These are phyloP conservation scores for Luffa acutangula DNA, from an alignment of 306 rosid genomes.

Conservation along the genomic window DNA sequence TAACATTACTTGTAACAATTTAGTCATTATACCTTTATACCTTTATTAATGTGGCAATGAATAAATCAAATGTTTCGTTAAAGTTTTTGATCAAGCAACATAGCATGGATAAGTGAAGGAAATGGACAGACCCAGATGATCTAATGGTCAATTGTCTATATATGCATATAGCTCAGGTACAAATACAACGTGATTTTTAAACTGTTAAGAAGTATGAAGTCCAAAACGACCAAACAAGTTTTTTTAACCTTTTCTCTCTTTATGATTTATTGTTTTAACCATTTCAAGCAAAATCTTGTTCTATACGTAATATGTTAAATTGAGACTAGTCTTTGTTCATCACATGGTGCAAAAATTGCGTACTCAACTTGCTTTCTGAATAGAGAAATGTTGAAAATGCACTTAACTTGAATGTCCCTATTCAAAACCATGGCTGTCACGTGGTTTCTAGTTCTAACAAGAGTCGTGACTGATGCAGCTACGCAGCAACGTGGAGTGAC, in stretches of 20 bases:
- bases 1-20: neutral
- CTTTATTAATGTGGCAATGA: neutral
- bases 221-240: neutral
- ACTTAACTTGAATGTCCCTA: neutral
- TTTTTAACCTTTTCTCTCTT: neutral
- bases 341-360: neutral
- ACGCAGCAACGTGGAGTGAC: conserved; percentile 86
- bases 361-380: neutral
- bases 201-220: neutral
- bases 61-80: neutral
- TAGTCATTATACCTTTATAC: neutral
- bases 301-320: neutral
- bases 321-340: neutral
- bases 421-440: neutral
- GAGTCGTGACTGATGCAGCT: conserved; percentile 32
- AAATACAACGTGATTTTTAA: neutral
- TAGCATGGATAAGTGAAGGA: neutral
- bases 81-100: neutral
- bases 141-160: neutral
- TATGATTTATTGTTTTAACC: neutral
- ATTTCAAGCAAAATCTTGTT: neutral
- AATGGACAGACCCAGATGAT: neutral
- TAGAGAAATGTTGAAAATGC: neutral
- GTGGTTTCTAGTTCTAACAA: neutral
- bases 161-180: neutral